Percentiles rank a stretch among this genome's conserved stretches.
Conservation (phyloP, 768 basidiomycete species). For the Suillus luteus region DNA sequence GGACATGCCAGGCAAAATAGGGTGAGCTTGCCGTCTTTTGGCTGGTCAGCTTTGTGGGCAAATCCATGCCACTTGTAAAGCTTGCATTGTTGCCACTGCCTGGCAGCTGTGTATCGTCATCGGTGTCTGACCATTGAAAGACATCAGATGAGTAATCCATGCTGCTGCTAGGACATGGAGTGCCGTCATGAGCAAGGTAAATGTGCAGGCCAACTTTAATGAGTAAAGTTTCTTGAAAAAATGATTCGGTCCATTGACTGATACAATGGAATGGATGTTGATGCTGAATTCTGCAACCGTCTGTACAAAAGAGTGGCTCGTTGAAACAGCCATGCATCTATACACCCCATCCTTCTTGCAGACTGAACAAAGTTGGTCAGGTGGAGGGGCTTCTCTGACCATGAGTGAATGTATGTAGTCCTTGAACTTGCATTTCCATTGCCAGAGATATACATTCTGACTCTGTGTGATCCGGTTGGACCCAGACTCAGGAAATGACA, state of each 20-base stretch:
- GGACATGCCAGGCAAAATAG: slow-evolving; percentile 7
- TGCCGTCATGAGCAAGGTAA: neutral
- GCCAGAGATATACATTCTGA: neutral
- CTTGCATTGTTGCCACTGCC: slow-evolving; percentile 22
- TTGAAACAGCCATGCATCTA: slow-evolving; percentile 4
- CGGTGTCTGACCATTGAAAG: slow-evolving; percentile 3
- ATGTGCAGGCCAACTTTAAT: neutral
- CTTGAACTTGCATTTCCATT: slow-evolving; percentile 3
- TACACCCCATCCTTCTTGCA: slow-evolving; percentile 2
- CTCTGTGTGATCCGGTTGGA: neutral
- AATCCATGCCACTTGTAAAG: slow-evolving; percentile 20
- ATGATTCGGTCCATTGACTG: neutral
- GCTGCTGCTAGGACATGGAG: neutral
- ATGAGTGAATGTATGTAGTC: slow-evolving; percentile 3
- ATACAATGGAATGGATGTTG: neutral
- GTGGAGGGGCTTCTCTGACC: neutral
- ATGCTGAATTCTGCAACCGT: neutral
- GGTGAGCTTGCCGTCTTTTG: neutral
- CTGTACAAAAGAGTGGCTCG: neutral
- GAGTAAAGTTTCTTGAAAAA: slow-evolving; percentile 1
- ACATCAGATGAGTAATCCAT: neutral
- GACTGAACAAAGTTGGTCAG: neutral
- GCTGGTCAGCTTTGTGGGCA: slow-evolving; percentile 1
- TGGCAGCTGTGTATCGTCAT: slow-evolving; percentile 10
- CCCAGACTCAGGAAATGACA: neutral